A percentile compares a stretch with the other conserved stretches of the same genome.
These are phyloP conservation scores for Magnusiomyces suaveolens DNA, from an alignment of 1,139 yeast species.

Conservation along the genomic window DNA sequence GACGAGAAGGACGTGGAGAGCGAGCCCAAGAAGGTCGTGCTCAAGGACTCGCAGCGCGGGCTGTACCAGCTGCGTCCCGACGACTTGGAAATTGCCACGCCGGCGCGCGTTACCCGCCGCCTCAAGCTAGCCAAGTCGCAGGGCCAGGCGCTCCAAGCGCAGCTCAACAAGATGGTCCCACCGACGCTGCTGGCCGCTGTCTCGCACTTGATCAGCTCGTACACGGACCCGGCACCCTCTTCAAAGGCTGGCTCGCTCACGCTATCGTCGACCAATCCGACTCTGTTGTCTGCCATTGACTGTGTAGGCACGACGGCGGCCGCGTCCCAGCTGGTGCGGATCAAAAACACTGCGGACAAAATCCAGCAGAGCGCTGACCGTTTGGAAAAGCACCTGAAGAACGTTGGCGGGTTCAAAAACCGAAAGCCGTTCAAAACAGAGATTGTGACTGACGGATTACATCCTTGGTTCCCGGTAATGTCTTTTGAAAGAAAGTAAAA, in stretches of 20 bases:
- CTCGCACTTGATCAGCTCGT: not conserved
- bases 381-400: conserved; percentile 2
- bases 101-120: not conserved
- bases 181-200: not conserved
- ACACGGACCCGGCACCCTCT: not conserved
- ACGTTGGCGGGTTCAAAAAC: not conserved
- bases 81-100: not conserved
- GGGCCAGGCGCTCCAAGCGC: not conserved
- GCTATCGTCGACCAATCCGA: not conserved
- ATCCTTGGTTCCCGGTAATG: conserved; percentile 2
- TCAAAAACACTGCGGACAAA: not conserved
- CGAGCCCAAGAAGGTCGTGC: not conserved
- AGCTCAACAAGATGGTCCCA: not conserved
- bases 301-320: not conserved
- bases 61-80: not conserved
- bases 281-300: not conserved
- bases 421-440: not conserved
- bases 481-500: not conserved
- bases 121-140: not conserved
- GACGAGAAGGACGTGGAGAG: not conserved
- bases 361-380: not conserved
- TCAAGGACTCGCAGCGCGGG: not conserved
- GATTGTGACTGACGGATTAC: not conserved
- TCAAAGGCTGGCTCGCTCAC: not conserved
- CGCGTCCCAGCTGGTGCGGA: not conserved